A percentile compares a stretch with the other conserved stretches of the same genome.
Evolutionary conservation across 805 yeast species (phyloP).

Genomic region (Candida boleticola): DNA sequence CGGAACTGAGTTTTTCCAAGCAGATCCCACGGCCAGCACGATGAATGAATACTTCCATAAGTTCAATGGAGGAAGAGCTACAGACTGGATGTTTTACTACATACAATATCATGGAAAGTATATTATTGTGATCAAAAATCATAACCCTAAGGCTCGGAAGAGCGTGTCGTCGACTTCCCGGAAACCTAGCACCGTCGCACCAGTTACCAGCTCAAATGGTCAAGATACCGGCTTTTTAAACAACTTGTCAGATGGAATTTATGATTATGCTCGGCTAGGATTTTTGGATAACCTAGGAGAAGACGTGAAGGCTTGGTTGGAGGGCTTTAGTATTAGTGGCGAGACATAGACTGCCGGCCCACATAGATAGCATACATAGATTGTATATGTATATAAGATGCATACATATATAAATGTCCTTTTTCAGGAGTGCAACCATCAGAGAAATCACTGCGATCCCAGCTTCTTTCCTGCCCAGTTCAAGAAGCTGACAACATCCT

Average conservation of each 20-base stretch:
- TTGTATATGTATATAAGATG: background rate
- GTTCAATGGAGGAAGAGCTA: constrained; percentile 33
- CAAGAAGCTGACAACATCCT: constrained; percentile 40
- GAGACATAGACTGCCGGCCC: constrained; percentile 9
- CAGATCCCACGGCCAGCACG: constrained; percentile 7
- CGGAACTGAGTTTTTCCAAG: constrained; percentile 20
- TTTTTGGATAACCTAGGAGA: constrained; percentile 42
- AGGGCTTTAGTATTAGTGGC: constrained; percentile 21
- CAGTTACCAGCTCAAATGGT: too few species aligned
- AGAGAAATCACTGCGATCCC: too few species aligned
- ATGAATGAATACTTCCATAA: constrained; percentile 39
- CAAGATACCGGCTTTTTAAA: constrained; percentile 6
- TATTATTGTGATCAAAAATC: constrained; percentile 35
- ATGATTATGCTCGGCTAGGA: constrained; percentile 32
- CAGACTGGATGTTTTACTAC: constrained; percentile 44
- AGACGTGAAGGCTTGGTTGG: constrained; percentile 42
- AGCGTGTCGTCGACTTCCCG: constrained; percentile 1
- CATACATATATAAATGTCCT: too few species aligned
- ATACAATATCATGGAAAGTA: constrained; percentile 26
- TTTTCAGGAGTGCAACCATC: too few species aligned
- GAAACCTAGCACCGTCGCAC: constrained; percentile 6
- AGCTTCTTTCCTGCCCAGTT: constrained; percentile 23
- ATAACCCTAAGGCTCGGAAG: constrained; percentile 20
- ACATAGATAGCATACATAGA: background rate
- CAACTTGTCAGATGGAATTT: constrained; percentile 19